These are phyloP conservation scores for Globisporangium canariense DNA, from an alignment of 352 stramenopile genomes.

Conservation along the genomic window DNA sequence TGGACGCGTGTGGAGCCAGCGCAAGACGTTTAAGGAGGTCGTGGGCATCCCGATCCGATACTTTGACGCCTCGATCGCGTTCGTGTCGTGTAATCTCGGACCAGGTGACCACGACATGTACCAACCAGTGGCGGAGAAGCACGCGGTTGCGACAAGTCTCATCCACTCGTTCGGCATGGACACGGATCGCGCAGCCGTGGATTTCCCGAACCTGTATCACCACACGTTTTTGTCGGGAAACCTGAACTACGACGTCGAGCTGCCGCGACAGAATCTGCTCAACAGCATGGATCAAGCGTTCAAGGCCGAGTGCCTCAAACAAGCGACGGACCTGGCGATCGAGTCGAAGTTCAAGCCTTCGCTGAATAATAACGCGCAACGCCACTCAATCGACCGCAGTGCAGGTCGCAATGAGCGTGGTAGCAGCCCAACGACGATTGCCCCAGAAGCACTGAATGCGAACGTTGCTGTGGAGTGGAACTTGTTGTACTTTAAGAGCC, in stretches of 20 bases:
- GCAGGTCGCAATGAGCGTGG: conserved; percentile 6
- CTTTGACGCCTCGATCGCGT: conserved; percentile 82
- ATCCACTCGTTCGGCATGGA: conserved; percentile 84
- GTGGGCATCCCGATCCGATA: conserved; percentile 79
- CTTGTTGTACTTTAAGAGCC: conserved; percentile 45
- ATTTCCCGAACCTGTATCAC: conserved; percentile 84
- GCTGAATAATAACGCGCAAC: conserved; percentile 20
- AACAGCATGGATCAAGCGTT: conserved; percentile 67
- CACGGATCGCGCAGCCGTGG: conserved; percentile 60
- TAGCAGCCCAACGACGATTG: conserved; percentile 8
- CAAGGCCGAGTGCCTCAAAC: conserved; percentile 62
- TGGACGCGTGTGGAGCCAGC: conserved; percentile 68
- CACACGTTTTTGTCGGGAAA: conserved; percentile 83
- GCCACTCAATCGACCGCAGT: conserved; percentile 12
- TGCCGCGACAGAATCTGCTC: conserved; percentile 32
- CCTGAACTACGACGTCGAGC: conserved; percentile 73
- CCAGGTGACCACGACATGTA: conserved; percentile 17
- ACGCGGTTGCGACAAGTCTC: conserved; percentile 53
- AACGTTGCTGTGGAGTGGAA: conserved; percentile 52
- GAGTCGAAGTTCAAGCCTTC: conserved; percentile 49
- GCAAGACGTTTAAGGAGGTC: conserved; percentile 74
- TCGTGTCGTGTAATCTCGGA: conserved; percentile 77
- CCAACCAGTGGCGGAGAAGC: conserved; percentile 40
- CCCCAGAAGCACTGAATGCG: conserved; percentile 16
- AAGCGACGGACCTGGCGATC: conserved; percentile 55